Evolutionary conservation across 2,329 filamentous ascomycete genomes (phyloP).

Genomic region (Ophiobolus disseminans): DNA sequence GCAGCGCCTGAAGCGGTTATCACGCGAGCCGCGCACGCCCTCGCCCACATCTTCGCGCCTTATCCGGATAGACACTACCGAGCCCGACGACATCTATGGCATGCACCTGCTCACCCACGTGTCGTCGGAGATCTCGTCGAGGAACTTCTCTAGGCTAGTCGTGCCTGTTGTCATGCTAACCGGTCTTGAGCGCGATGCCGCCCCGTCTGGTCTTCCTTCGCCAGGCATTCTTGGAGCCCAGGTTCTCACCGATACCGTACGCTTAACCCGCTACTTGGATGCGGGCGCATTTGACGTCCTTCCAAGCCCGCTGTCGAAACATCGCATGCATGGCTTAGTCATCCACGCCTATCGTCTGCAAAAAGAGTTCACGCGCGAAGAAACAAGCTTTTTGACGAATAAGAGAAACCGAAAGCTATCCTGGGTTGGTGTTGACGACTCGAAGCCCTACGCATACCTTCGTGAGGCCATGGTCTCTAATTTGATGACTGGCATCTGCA

Average conservation of each 20-base stretch:
- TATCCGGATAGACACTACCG: constrained; percentile 38
- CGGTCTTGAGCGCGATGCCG: constrained; percentile 44
- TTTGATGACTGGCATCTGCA: constrained; percentile 88
- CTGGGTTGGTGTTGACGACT: constrained; percentile 86
- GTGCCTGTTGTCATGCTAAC: constrained; percentile 52
- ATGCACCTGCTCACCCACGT: constrained; percentile 52
- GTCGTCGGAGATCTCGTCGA: constrained; percentile 51
- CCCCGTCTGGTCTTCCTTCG: constrained; percentile 38
- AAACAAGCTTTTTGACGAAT: constrained; percentile 73
- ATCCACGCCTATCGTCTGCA: constrained; percentile 85
- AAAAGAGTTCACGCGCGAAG: constrained; percentile 76
- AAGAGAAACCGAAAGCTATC: constrained; percentile 83
- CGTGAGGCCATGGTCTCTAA: constrained; percentile 93
- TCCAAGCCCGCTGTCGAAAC: constrained; percentile 76
- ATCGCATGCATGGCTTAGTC: constrained; percentile 76
- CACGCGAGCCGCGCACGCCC: constrained; percentile 50
- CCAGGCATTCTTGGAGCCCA: constrained; percentile 44
- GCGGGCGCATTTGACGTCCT: constrained; percentile 87
- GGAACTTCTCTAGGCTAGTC: constrained; percentile 49
- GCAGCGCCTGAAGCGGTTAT: constrained; percentile 48
- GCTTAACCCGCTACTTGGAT: constrained; percentile 77
- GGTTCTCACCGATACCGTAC: constrained; percentile 56
- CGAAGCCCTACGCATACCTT: constrained; percentile 86
- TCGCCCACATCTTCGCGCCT: constrained; percentile 48
- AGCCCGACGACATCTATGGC: constrained; percentile 53